phyloP scores from a whole-genome alignment of 441 rosid genomes.

The Syzygium malaccense region DNA sequence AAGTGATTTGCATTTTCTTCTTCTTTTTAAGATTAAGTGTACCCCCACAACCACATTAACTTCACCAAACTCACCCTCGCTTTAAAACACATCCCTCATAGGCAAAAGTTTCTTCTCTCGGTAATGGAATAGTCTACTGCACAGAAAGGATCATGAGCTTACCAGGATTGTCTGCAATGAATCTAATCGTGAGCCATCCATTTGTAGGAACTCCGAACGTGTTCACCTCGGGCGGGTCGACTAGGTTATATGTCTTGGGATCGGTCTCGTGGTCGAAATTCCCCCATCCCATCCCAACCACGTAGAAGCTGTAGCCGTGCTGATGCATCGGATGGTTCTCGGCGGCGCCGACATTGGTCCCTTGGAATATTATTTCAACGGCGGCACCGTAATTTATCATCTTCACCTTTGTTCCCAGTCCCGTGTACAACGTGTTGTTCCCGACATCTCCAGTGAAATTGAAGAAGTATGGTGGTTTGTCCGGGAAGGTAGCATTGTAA shows the following conservation, averaged over 20 bases:
- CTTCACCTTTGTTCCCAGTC: background rate
- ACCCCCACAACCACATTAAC: background rate
- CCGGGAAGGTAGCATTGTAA: constrained; percentile 2
- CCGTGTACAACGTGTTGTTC: background rate
- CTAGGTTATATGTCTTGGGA: background rate
- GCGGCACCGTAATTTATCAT: background rate
- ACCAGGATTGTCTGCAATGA: constrained; percentile 3
- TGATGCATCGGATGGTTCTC: constrained; percentile 3
- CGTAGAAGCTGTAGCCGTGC: constrained; percentile 1
- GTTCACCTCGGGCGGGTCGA: constrained; percentile 2
- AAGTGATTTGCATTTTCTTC: background rate
- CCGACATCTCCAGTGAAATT: constrained; percentile 2
- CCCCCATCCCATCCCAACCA: background rate
- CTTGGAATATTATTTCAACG: background rate
- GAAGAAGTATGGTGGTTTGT: background rate
- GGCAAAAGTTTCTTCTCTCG: background rate
- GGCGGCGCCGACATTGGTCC: background rate
- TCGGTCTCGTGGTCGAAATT: background rate
- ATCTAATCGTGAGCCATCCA: constrained; percentile 1
- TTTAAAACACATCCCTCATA: background rate
- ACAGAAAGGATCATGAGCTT: background rate
- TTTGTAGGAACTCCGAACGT: background rate
- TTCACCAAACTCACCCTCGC: background rate
- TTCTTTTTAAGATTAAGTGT: background rate
- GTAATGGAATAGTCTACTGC: background rate